Evolutionary conservation across 2,329 filamentous ascomycete genomes (phyloP).

Genomic region (Colletotrichum spaethianum): DNA sequence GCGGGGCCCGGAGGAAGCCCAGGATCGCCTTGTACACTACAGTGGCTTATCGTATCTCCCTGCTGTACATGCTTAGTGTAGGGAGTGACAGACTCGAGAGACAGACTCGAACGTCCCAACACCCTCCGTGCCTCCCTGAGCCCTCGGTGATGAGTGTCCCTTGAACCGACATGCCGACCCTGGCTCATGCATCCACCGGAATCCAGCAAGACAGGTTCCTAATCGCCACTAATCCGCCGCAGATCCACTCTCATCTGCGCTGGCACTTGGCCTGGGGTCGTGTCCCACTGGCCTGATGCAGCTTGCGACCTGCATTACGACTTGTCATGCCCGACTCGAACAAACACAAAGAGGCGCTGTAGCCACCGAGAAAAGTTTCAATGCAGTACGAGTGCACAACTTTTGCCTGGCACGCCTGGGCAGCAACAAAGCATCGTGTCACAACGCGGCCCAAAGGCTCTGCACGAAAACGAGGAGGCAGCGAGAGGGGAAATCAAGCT

Average conservation of each 20-base stretch:
- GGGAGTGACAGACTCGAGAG: not conserved
- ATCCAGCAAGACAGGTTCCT: not conserved
- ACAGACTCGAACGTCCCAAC: not conserved
- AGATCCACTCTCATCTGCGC: slow-evolving; percentile 20
- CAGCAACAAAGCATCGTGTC: not conserved
- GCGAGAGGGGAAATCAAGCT: slow-evolving; percentile 10
- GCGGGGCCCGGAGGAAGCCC: slow-evolving; percentile 1
- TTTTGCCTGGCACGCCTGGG: not conserved
- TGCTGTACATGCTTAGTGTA: not conserved
- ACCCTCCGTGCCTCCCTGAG: not conserved
- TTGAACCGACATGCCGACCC: slow-evolving; percentile 24
- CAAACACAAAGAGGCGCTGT: slow-evolving; percentile 7
- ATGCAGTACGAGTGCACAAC: not conserved
- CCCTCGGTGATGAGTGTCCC: slow-evolving; percentile 14
- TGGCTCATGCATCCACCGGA: slow-evolving; percentile 16
- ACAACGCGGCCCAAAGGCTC: not conserved
- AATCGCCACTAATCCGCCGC: slow-evolving; percentile 3
- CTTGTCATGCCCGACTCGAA: slow-evolving; percentile 6
- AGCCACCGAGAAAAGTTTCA: not conserved
- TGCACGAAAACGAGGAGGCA: not conserved
- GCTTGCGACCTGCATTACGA: slow-evolving; percentile 20
- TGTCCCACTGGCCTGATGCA: slow-evolving; percentile 14
- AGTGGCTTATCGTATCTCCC: not conserved
- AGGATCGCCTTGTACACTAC: slow-evolving; percentile 3
- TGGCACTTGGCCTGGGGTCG: slow-evolving; percentile 25